Evolutionary conservation across 345 rosid species (phyloP).

Genomic region (Eucalyptus lansdowneana): DNA sequence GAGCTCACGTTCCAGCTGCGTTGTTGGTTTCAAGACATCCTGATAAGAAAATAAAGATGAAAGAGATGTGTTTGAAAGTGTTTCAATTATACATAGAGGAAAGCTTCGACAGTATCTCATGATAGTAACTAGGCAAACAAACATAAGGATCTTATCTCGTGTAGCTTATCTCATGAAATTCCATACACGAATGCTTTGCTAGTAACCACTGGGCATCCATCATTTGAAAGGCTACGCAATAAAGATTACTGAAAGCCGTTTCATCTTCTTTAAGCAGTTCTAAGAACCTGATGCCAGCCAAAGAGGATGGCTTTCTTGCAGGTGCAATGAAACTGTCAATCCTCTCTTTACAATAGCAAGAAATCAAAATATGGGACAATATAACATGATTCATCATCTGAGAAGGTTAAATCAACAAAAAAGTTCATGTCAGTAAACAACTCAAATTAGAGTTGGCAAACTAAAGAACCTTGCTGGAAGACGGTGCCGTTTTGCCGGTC

Average conservation of each 20-base stretch:
- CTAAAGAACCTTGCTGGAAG: too few relatives aligned
- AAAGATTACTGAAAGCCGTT: conserved; percentile 68
- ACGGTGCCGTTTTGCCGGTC: too few relatives aligned
- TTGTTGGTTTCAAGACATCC: conserved; percentile 74
- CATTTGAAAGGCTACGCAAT: conserved; percentile 67
- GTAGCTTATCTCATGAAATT: conserved; percentile 51
- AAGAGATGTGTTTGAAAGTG: not conserved
- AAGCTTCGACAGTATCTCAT: not conserved
- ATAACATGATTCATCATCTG: not conserved
- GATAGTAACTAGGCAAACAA: not conserved
- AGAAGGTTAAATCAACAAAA: not conserved
- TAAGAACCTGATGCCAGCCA: conserved; percentile 48
- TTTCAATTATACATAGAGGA: not conserved
- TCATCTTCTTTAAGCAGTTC: conserved; percentile 60
- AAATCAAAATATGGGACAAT: not conserved
- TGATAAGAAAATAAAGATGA: conserved; percentile 1
- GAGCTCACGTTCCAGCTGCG: conserved; percentile 68
- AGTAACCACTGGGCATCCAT: not conserved
- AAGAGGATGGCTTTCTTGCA: conserved; percentile 62
- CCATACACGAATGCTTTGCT: conserved; percentile 51
- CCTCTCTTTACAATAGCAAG: not conserved
- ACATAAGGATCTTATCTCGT: not conserved
- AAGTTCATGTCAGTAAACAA: not conserved
- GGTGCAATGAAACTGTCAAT: not conserved
- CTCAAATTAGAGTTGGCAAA: not conserved